Percentiles rank a stretch among this genome's conserved stretches.
Conservation (phyloP, 805 yeast genomes). For the Suhomyces tanzawaensis region DNA sequence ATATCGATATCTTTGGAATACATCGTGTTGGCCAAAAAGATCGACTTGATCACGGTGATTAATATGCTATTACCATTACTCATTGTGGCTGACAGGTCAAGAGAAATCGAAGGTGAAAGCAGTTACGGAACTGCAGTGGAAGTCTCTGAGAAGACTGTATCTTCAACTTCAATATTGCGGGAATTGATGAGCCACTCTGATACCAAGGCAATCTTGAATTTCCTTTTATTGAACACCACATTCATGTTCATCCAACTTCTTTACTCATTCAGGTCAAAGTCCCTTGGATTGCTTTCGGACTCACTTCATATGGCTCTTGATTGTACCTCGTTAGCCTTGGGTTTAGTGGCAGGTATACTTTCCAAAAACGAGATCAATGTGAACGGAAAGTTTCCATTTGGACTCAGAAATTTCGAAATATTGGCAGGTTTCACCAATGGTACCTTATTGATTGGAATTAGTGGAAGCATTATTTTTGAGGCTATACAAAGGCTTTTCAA, state of each 20-base stretch:
- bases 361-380: constrained; percentile 41
- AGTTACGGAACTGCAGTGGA: neutral
- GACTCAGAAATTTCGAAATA: constrained; percentile 80
- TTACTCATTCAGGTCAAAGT: constrained; percentile 89
- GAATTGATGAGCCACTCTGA: constrained; percentile 47
- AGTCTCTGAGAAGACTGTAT: neutral
- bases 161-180: constrained; percentile 18
- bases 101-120: constrained; percentile 4
- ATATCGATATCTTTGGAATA: constrained; percentile 20
- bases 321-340: constrained; percentile 85
- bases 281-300: constrained; percentile 87
- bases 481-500: constrained; percentile 76
- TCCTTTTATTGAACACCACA: constrained; percentile 77
- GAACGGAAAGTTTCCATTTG: constrained; percentile 78
- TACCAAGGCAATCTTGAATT: constrained; percentile 85
- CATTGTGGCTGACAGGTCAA: constrained; percentile 19
- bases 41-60: constrained; percentile 9
- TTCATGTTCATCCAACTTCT: constrained; percentile 93
- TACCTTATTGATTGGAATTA: constrained; percentile 80
- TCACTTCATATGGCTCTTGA: constrained; percentile 96
- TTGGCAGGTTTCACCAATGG: constrained; percentile 96
- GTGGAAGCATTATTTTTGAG: constrained; percentile 83
- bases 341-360: constrained; percentile 76
- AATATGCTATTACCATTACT: constrained; percentile 18
- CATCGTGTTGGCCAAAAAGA: constrained; percentile 15